phyloP scores from a whole-genome alignment of 2,329 filamentous ascomycete species.

The Rhynchosporium secalis region DNA sequence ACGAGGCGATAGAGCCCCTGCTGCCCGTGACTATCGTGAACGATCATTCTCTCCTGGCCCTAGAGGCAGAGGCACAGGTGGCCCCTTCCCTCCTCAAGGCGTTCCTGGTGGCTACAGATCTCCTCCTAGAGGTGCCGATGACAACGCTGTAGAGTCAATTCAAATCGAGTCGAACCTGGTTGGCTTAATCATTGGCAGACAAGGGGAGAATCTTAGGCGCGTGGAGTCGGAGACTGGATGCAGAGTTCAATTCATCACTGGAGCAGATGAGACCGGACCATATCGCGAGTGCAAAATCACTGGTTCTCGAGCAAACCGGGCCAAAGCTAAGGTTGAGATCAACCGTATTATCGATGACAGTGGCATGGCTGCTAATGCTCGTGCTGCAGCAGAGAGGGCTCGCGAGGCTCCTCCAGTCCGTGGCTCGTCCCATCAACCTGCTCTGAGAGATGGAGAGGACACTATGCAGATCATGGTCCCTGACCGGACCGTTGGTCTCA shows the following conservation, averaged over 20 bases:
- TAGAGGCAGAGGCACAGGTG: slow-evolving; percentile 51
- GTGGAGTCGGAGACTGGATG: slow-evolving; percentile 82
- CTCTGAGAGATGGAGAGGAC: slow-evolving; percentile 76
- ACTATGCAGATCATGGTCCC: slow-evolving; percentile 93
- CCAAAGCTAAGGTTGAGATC: slow-evolving; percentile 79
- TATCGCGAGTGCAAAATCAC: slow-evolving; percentile 85
- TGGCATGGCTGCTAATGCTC: slow-evolving; percentile 57
- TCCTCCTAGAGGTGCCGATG: slow-evolving; percentile 52
- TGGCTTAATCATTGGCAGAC: slow-evolving; percentile 85
- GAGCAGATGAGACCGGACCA: slow-evolving; percentile 67
- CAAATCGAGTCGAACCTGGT: slow-evolving; percentile 85
- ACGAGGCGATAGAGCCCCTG: slow-evolving; percentile 61
- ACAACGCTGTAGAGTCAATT: slow-evolving; percentile 73
- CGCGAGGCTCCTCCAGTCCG: slow-evolving; percentile 38
- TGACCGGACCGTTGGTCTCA: slow-evolving; percentile 86
- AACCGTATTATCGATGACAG: slow-evolving; percentile 87
- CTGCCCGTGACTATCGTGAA: slow-evolving; percentile 59
- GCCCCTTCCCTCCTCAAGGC: slow-evolving; percentile 60
- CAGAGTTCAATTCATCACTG: slow-evolving; percentile 83
- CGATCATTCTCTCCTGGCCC: slow-evolving; percentile 70
- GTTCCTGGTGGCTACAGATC: slow-evolving; percentile 57
- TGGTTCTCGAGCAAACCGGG: slow-evolving; percentile 68
- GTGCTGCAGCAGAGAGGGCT: slow-evolving; percentile 43
- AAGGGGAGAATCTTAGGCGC: slow-evolving; percentile 83
- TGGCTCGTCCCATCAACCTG: slow-evolving; percentile 43